Evolutionary conservation across 345 rosid species (phyloP).

Genomic region (Camelina laxa): DNA sequence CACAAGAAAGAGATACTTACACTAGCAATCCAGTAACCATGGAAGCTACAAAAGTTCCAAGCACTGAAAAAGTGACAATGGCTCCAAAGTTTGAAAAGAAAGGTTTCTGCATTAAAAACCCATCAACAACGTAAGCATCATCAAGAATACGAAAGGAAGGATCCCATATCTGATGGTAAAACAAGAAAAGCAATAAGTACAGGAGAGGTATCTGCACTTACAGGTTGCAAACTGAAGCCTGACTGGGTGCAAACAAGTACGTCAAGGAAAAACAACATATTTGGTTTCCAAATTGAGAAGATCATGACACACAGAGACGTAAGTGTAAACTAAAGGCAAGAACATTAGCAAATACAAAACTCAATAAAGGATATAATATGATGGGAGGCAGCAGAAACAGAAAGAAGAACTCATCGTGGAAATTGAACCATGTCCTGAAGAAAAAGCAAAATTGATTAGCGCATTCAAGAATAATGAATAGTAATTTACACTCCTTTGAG

Average conservation of each 20-base stretch:
- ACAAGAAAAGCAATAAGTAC: conserved; percentile 5
- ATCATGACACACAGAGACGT: conserved; percentile 1
- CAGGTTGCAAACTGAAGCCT: conserved; percentile 91
- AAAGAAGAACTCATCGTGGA: conserved; percentile 98
- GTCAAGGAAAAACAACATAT: conserved; percentile 65
- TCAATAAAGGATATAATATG: conserved; percentile 79
- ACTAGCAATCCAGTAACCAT: conserved; percentile 87
- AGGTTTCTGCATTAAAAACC: conserved; percentile 72
- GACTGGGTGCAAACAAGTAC: conserved; percentile 66
- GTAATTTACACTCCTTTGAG: background rate
- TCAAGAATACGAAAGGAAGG: conserved; percentile 2
- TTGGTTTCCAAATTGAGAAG: background rate
- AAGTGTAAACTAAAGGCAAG: conserved; percentile 16
- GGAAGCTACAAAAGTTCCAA: conserved; percentile 88
- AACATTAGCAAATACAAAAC: background rate
- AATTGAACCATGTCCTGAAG: conserved; percentile 93
- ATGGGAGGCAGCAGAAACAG: conserved; percentile 94
- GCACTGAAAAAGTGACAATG: conserved; percentile 85
- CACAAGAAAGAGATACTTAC: conserved; percentile 56
- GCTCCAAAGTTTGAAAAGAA: conserved; percentile 98
- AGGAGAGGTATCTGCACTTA: conserved; percentile 51
- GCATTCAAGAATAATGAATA: background rate
- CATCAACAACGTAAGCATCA: conserved; percentile 18
- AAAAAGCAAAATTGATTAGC: background rate
- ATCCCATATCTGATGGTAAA: background rate